Base-by-base conservation (phyloP, 2,329 filamentous ascomycete genomes). In the Alternaria novae-zelandiae region DNA sequence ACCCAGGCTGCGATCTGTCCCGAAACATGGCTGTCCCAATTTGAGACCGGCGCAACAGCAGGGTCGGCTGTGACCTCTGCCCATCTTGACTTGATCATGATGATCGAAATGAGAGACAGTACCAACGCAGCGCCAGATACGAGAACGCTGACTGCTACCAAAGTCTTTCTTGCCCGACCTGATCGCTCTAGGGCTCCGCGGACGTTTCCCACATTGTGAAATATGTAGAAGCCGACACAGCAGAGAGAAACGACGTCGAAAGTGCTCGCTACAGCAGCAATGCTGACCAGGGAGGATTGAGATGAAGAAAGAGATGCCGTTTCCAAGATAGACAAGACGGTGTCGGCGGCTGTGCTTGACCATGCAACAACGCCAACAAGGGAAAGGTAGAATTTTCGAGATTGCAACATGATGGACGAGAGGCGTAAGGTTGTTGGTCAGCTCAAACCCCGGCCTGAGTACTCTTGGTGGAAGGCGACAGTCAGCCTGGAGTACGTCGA, bases 1-100 rank as follows among this genome's bases (percentile, higher is more conserved):
- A 65, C 64, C 77, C 78, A 81, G 6, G 78, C 58, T 17, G 64
- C 72, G 57, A 81, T 80, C 45, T 82, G 80, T 20, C 74, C 74
- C 30, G 78, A 69, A 43, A 82, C 70, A 30, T 66, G 61, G 36
- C 61, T 58, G 44, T 63, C 63, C 75, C 74, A 78, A 49, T 69
- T 54, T 4, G 59, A 67, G 17, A 73, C 63, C 13, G 66, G 63
- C 32, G 61, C 67, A 41, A 50, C 56, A 2, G 72, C 64, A 6
- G 64, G 61, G 9, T 51, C 54, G 7, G 55, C 57, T 21, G 67
- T 49, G 17, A 77, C 57, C 28, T 74, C 66, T 47, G 61, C 54
- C 66, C 65, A 68, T 54, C 61, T 68, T n/a, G 63, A 64, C 54
- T 74, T 74, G 65, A 77, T 71, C 50, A 69, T 62, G 47, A 75